Percentiles rank a stretch among this genome's conserved stretches.
These are phyloP conservation scores for Huntiella decipiens DNA, from an alignment of 2,329 filamentous ascomycete genomes.

Conservation along the genomic window DNA sequence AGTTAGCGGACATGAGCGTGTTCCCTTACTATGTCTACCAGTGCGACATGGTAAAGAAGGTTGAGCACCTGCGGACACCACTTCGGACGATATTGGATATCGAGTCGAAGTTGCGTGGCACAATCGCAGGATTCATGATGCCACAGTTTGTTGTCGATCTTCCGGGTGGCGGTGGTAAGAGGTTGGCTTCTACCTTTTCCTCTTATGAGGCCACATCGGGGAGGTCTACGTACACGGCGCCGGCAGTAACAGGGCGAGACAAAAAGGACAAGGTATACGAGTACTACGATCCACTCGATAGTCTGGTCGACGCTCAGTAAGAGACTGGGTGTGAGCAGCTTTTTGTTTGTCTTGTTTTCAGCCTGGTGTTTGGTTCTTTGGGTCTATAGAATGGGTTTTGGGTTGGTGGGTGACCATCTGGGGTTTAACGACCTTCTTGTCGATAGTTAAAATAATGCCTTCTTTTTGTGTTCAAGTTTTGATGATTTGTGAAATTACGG, in stretches of 20 bases:
- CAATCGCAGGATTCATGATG: constrained; percentile 42
- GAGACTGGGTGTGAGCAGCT: too few species aligned
- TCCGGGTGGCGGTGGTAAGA: constrained; percentile 43
- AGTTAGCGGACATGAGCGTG: constrained; percentile 36
- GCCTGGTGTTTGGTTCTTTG: too few species aligned
- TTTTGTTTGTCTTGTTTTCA: too few species aligned
- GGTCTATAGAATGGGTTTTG: too few species aligned
- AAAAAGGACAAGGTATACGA: constrained; percentile 31
- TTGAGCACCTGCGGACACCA: constrained; percentile 44
- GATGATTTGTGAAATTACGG: too few species aligned
- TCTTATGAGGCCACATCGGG: constrained; percentile 35
- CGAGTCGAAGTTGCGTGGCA: constrained; percentile 37
- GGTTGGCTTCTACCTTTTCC: constrained; percentile 32
- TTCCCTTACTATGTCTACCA: constrained; percentile 48
- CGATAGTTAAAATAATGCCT: too few species aligned
- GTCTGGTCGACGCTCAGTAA: background rate
- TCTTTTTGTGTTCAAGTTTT: too few species aligned
- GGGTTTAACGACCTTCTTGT: too few species aligned
- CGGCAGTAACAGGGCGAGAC: constrained; percentile 28
- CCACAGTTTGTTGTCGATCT: constrained; percentile 45
- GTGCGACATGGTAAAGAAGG: constrained; percentile 39
- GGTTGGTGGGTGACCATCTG: too few species aligned
- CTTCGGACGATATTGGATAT: constrained; percentile 38
- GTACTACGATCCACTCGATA: constrained; percentile 34
- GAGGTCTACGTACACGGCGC: constrained; percentile 35